Evolutionary conservation across 371 early-diverging fungal genomes (phyloP), one percentile per base, ranked within the genome.

Genomic region (Syncephalastrum racemosum): DNA sequence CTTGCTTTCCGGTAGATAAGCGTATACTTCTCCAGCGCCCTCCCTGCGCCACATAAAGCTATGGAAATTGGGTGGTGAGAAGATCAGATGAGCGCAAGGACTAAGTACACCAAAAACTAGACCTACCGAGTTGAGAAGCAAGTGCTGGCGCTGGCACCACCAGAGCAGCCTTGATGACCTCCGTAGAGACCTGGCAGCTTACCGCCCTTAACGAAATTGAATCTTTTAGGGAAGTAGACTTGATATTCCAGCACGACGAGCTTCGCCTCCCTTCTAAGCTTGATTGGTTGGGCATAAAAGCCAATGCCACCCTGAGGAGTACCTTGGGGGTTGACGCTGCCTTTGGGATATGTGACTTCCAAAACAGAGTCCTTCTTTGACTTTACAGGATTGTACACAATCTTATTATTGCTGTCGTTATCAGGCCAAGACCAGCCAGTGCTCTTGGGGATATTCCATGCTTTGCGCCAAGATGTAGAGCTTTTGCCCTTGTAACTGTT

Each of bases 21-120:
- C 79, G 53, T 88, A 88, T 14, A 83, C 53, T 72, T 88, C 88
- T 18, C 84, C 88, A 16, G 50, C 59, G 16, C 88, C 88, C 5
- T 70, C 36, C 1, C 55, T 56, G 15, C 86, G 77, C 78, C 81
- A 85, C 86, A 87, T 87, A 63, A 83, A 67, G 44, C 89, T 76
- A 57, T 6, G 36, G 23, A 25, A 18, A 25, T n/a, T 22, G 24
- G 8, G 49, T 25, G n/a, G 10, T 22, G 19, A 49, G n/a, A 31
- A 22, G 6, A 8, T 36, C 18, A 1, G 6, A 22, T 39, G 27
- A 23, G 22, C 22, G 27, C 18, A 27, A 41, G 2, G 31, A 7
- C 31, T 8, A 31, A 10, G 4, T 19, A 40, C 8, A 2, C n/a
- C 12, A 36, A 19, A 15, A 31, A 8, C 36, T 10, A 31, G n/a